Percentiles rank a stretch among this genome's conserved stretches.
Conservation (phyloP, 768 basidiomycete genomes). For the Thelephora aurantiotincta region DNA sequence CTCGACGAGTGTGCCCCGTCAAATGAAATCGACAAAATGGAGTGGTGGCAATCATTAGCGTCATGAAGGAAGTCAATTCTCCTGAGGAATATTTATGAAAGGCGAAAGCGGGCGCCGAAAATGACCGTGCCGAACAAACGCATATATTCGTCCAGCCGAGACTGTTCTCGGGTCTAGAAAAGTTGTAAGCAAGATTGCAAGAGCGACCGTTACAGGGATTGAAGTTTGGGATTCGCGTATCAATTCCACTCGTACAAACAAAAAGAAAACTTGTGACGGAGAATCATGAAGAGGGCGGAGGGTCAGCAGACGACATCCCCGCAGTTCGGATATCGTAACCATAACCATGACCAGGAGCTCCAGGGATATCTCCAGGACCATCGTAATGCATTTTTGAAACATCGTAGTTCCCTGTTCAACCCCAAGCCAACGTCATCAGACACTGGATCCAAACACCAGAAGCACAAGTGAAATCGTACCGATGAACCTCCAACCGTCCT, state of each 20-base stretch:
- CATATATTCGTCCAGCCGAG: too few relatives aligned
- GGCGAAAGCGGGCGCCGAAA: too few relatives aligned
- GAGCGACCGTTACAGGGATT: background rate
- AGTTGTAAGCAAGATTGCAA: too few relatives aligned
- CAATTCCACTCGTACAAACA: background rate
- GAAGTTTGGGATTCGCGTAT: background rate
- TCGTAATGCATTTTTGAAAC: slow-evolving; percentile 85
- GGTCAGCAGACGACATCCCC: slow-evolving; percentile 38
- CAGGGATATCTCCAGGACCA: slow-evolving; percentile 56
- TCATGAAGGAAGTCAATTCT: too few relatives aligned
- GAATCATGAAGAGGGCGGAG: slow-evolving; percentile 18
- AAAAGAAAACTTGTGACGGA: background rate
- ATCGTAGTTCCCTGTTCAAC: slow-evolving; percentile 73
- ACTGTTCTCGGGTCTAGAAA: too few relatives aligned
- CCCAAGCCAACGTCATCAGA: slow-evolving; percentile 5
- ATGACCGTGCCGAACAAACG: too few relatives aligned
- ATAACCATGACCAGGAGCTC: slow-evolving; percentile 53
- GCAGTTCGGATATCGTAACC: slow-evolving; percentile 65
- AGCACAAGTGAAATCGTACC: slow-evolving; percentile 33
- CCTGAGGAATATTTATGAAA: too few relatives aligned
- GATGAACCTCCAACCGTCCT: slow-evolving; percentile 93
- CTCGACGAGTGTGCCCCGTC: slow-evolving; percentile 14
- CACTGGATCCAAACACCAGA: background rate
- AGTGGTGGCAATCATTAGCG: too few relatives aligned
- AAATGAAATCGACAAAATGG: slow-evolving; percentile 3